Conservation (phyloP, 306 rosid species). For the Cucurbita pepo region DNA sequence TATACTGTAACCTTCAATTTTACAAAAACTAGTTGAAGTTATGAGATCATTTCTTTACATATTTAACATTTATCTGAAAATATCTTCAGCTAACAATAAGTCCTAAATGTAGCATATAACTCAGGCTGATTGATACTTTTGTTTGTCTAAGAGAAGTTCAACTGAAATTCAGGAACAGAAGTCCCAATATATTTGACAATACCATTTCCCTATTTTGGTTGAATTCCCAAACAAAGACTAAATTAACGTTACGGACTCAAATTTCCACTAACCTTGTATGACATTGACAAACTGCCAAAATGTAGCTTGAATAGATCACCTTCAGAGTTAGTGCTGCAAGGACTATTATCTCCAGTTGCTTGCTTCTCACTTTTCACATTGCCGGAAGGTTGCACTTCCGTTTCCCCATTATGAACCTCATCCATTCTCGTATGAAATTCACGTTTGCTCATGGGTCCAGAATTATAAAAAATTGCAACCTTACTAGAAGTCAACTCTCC, state of each 20-base stretch:
- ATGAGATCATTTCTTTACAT: background rate
- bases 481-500: background rate
- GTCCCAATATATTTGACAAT: background rate
- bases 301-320: slow-evolving; percentile 46
- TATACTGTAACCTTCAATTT: background rate
- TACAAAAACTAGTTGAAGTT: background rate
- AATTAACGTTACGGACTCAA: background rate
- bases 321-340: slow-evolving; percentile 14
- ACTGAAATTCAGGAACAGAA: background rate
- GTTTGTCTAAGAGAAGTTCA: background rate
- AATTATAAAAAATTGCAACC: background rate
- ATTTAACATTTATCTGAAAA: background rate
- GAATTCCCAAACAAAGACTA: background rate
- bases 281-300: slow-evolving; percentile 45
- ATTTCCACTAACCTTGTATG: slow-evolving; percentile 35
- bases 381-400: slow-evolving; percentile 8
- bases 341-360: slow-evolving; percentile 10
- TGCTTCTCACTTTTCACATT: slow-evolving; percentile 18
- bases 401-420: slow-evolving; percentile 11
- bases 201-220: background rate
- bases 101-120: background rate
- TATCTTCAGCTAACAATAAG: background rate
- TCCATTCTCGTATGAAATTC: slow-evolving; percentile 4
- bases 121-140: background rate
- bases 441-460: background rate